These are phyloP conservation scores for Yamadazyma nakazawae DNA, from an alignment of 805 yeast genomes.

Conservation along the genomic window DNA sequence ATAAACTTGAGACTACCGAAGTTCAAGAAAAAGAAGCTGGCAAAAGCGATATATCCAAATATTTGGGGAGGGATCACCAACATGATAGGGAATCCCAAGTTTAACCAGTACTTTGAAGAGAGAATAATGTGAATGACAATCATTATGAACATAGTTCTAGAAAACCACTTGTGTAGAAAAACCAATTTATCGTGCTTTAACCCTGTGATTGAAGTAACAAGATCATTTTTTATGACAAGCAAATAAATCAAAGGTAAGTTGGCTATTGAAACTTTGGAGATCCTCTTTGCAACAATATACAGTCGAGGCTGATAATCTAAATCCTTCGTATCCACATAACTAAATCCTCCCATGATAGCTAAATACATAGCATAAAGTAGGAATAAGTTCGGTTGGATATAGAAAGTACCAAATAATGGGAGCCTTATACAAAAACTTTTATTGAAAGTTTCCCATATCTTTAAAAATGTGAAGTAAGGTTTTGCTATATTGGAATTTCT, in stretches of 20 bases:
- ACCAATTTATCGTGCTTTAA: slow-evolving; percentile 37
- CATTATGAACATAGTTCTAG: slow-evolving; percentile 36
- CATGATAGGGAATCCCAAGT: slow-evolving; percentile 35
- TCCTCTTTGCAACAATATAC: slow-evolving; percentile 42
- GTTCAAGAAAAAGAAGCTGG: slow-evolving; percentile 32
- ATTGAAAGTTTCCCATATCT: slow-evolving; percentile 27
- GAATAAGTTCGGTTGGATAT: slow-evolving; percentile 42
- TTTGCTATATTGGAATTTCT: slow-evolving; percentile 13
- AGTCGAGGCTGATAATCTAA: slow-evolving; percentile 35
- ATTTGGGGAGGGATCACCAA: slow-evolving; percentile 46
- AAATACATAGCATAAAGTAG: slow-evolving; percentile 25
- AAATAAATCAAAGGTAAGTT: slow-evolving; percentile 38
- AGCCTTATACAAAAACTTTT: slow-evolving; percentile 18
- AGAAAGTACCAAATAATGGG: slow-evolving; percentile 20
- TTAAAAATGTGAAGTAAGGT: slow-evolving; percentile 25
- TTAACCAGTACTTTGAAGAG: slow-evolving; percentile 39
- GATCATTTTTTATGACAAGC: slow-evolving; percentile 37
- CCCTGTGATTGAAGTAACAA: slow-evolving; percentile 39
- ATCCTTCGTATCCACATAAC: slow-evolving; percentile 32
- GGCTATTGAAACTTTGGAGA: slow-evolving; percentile 39
- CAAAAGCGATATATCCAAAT: slow-evolving; percentile 48
- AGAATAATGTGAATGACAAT: slow-evolving; percentile 35
- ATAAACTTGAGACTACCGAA: slow-evolving; percentile 35
- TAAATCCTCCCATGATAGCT: slow-evolving; percentile 27
- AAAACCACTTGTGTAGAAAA: slow-evolving; percentile 44